Evolutionary conservation across 1,284 basidiomycete genomes (phyloP).

Genomic region (Cutaneotrichosporon sp.): DNA sequence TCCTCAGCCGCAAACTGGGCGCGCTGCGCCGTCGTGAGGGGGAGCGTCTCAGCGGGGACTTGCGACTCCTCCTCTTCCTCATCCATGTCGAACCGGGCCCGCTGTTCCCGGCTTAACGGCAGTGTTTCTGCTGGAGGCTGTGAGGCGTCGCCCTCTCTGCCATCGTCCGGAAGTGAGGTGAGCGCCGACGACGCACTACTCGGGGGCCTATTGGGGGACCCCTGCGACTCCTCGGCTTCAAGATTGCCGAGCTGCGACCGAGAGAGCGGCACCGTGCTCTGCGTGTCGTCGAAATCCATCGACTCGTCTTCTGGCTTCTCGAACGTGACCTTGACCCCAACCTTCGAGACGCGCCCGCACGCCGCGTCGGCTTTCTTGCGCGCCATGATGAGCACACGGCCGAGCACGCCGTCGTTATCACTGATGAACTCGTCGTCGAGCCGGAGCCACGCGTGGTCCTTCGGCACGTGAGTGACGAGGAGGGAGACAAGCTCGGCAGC

Average conservation of each 20-base stretch:
- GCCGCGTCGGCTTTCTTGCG: background rate
- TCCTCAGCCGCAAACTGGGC: background rate
- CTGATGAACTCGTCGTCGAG: background rate
- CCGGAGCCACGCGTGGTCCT: slow-evolving; percentile 2
- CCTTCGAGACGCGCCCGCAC: background rate
- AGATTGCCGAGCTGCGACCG: background rate
- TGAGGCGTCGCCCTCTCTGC: background rate
- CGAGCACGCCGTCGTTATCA: background rate
- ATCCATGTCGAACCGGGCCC: background rate
- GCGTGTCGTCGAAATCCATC: background rate
- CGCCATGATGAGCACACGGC: slow-evolving; percentile 4
- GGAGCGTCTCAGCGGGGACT: background rate
- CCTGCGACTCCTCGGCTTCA: background rate
- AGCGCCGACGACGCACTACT: background rate
- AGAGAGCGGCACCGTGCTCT: background rate
- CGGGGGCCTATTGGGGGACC: too few relatives aligned
- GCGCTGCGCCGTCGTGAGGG: background rate
- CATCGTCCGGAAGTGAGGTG: background rate
- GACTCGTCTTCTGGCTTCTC: background rate
- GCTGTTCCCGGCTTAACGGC: background rate
- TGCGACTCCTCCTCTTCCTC: background rate
- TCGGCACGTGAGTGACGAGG: background rate
- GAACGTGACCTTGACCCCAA: background rate
- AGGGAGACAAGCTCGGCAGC: slow-evolving; percentile 10
- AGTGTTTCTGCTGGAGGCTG: background rate